A percentile compares a stretch with the other conserved stretches of the same genome.
Conservation (phyloP, 2,329 filamentous ascomycete species). For the Beauveria asiatica region DNA sequence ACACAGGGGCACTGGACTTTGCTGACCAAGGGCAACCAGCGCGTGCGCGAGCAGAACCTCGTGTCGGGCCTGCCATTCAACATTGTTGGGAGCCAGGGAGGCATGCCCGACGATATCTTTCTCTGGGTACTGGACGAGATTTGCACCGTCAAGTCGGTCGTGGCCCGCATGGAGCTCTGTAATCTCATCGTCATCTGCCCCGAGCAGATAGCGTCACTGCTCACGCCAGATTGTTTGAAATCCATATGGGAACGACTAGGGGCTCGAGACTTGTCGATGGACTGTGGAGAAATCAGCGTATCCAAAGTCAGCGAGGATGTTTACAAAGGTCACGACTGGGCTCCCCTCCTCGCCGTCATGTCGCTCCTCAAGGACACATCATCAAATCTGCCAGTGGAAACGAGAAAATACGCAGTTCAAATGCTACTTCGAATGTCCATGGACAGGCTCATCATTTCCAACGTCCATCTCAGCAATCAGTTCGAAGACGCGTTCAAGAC, state of each 20-base stretch:
- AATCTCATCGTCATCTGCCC: conserved; percentile 40
- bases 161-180: conserved; percentile 53
- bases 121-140: conserved; percentile 57
- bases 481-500: conserved; percentile 35
- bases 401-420: conserved; percentile 32
- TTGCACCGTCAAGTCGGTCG: conserved; percentile 43
- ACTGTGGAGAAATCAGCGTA: conserved; percentile 16
- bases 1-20: conserved; percentile 37
- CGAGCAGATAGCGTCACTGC: conserved; percentile 33
- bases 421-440: conserved; percentile 47
- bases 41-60: conserved; percentile 49
- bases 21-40: conserved; percentile 34
- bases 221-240: conserved; percentile 38
- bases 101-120: conserved; percentile 55
- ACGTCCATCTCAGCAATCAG: conserved; percentile 29
- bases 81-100: conserved; percentile 25
- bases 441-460: conserved; percentile 40
- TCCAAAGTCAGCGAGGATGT: conserved; percentile 19
- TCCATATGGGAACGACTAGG: conserved; percentile 52
- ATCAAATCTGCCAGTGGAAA: conserved; percentile 23
- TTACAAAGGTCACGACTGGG: conserved; percentile 37
- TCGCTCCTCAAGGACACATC: conserved; percentile 32
- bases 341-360: conserved; percentile 34
- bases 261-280: conserved; percentile 38
- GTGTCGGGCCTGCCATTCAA: conserved; percentile 53